These are phyloP conservation scores for Globisporangium acanthophoron DNA, from an alignment of 352 stramenopile genomes.

Conservation along the genomic window DNA sequence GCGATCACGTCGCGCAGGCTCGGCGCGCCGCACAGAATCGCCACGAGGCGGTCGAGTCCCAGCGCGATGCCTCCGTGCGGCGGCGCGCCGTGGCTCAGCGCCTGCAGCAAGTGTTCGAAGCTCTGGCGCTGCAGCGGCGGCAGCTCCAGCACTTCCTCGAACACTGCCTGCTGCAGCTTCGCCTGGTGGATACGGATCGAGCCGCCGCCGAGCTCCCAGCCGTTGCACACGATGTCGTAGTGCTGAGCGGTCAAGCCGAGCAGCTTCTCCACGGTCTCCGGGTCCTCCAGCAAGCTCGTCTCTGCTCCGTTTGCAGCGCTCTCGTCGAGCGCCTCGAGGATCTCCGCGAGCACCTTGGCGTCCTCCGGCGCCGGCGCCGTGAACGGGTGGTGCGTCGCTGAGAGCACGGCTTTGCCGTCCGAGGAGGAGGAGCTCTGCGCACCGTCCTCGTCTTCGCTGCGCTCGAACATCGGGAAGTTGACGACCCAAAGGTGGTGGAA, in stretches of 20 bases:
- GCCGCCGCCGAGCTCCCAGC: conserved; percentile 81
- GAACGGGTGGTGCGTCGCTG: conserved; percentile 84
- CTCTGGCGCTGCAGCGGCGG: conserved; percentile 59
- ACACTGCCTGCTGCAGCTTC: conserved; percentile 66
- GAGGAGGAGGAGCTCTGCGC: neutral
- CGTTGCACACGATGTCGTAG: conserved; percentile 89
- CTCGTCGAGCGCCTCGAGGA: conserved; percentile 19
- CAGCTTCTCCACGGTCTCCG: conserved; percentile 44
- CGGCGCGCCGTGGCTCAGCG: conserved; percentile 68
- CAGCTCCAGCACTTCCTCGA: conserved; percentile 73
- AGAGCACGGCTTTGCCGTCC: conserved; percentile 36
- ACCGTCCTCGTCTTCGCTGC: conserved; percentile 46
- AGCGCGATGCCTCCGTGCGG: conserved; percentile 84
- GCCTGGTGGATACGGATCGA: conserved; percentile 83
- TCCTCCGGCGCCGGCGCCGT: conserved; percentile 60
- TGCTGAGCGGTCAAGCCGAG: conserved; percentile 66
- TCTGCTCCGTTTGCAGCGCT: conserved; percentile 10
- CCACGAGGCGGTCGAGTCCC: conserved; percentile 79
- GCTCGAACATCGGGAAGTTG: conserved; percentile 88
- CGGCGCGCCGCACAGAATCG: conserved; percentile 71
- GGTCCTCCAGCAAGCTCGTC: conserved; percentile 44
- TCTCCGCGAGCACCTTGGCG: conserved; percentile 33
- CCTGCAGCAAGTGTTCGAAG: conserved; percentile 82
- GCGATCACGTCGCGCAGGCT: conserved; percentile 88
- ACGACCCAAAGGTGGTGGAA: conserved; percentile 83